Evolutionary conservation across 176 grass and related monocot genomes (phyloP), one percentile per base, ranked within the genome.

Genomic region (Oryza officinalis): DNA sequence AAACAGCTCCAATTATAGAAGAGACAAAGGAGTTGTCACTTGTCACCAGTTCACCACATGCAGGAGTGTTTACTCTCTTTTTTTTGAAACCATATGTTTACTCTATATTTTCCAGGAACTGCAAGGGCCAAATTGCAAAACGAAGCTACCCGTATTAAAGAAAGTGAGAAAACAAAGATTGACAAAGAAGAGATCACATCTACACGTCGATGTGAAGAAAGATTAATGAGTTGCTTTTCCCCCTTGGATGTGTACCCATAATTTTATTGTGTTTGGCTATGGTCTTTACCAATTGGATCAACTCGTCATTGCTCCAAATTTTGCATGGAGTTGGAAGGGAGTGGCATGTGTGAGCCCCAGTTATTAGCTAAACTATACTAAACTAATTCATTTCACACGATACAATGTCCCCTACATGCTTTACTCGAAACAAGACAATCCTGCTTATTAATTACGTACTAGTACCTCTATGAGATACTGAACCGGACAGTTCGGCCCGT

Each of bases 371-470:
- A 61, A 61, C 20, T 25, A 61, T 61, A n/a, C 57, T 60, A 60
- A 20, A 50, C 14, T 50, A 50, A 50, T 50, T 50, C 13, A 50
- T 17, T 61, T 25, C 7, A 61, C 20, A 10, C 25, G 25, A 61
- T 61, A 7, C 69, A 33, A 27, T 27, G 60, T 37, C 17, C 35
- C 35, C 64, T 26, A 49, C 38, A 40, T 71, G 14, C 27, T 72
- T 85, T 85, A 64, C 38, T 85, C 52, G 13, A 64, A 85, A 85
- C 75, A 47, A 10, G 50, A 22, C 66, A 27, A 30, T 60, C 49
- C 10, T 52, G 5, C 15, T 52, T 5, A 38, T 8, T 8, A 8
- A 38, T 37, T 37, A 37, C 32, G n/a, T 33, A 33, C 4, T 33
- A 5, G 7, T 9, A 25, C 0, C 17, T 13, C 73, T 84, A 60